Evolutionary conservation across 2,329 filamentous ascomycete species (phyloP), one percentile per base, ranked within the genome.

Genomic region (Colletotrichum sansevieriae): DNA sequence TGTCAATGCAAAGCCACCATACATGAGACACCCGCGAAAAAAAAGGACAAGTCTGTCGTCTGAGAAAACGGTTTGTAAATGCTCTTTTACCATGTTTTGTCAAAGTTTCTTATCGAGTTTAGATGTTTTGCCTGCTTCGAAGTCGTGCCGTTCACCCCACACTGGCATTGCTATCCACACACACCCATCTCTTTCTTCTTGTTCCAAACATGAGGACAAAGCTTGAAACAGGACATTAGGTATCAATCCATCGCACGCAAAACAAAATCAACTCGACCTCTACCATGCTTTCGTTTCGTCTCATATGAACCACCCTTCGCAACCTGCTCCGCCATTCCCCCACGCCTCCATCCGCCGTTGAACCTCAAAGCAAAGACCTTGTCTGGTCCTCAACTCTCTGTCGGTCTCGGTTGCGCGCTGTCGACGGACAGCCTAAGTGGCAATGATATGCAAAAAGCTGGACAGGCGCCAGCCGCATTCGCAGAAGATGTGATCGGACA

Each of bases 271-370:
- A 41, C 62, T 56, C 41, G 22, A 41, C 62, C 55, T 65, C 55
- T 65, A 62, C 35, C 55, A 56, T 55, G 62, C 65, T 60, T 65
- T 55, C 62, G 65, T 65, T 68, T 68, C 65, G 62, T 68, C 65
- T 60, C 55, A 51, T 68, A 20, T 43, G 33, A 55, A 51, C 55
- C 65, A 51, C 49, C 47, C 56, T 49, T 60, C 56, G 65, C 55
- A 55, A 65, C 54, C 35, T 43, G 22, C 55, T 47, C 55, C 41
- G 18, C 51, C 47, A 43, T 60, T 39, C 47, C 35, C 41, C 22
- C 33, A 22, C 29, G 46, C 41, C 62, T 55, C 29, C 33, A 39
- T 25, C 33, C 20, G 12, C 43, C 65, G 20, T 35, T 65, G 22
- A 33, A 25, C 25, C 47, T 49, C 33, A 2, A 43, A 56, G 41